Base-by-base conservation (phyloP, 306 rosid genomes). In the Calophaca sinica region DNA sequence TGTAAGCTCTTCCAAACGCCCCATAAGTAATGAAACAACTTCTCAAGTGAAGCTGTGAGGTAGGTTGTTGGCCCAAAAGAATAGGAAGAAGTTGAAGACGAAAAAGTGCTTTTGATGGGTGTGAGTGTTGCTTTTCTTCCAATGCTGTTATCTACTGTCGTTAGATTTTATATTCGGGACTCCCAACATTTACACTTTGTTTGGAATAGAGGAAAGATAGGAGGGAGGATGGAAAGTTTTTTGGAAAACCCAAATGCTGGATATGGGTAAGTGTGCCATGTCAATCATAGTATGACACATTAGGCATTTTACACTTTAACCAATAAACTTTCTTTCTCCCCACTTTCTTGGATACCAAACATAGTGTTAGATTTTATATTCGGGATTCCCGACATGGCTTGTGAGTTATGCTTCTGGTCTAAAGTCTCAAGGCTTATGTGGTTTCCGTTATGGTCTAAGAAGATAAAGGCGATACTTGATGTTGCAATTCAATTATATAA, bases 401-500 rank as follows among this genome's bases (percentile, higher is more conserved):
- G 70, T 42, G 20, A 9, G 52, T 64, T 26, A 3, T 20, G 15
- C 31, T 54, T 53, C 44, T 32, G 44, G 33, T 32, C 9, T 44
- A 6, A 11, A 35, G 53, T 49, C 8, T 35, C 44, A 33, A 35
- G 66, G 51, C 9, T 62, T 46, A 0, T 9, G 38, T 5, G 59
- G 38, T 74, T 62, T 74, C 12, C 31, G 8, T 39, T 36, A 6
- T 36, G 53, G 66, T 62, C 15, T 55, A 9, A n/a, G 65, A 51
- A 32, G 60, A 64, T 26, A 26, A 66, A 66, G 29, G 60, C n/a
- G 10, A 14, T 55, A 55, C 38, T 55, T 9, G 51, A 20, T 63
- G 2, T 9, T 41, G 9, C 13, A 15, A 41, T 42, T 20, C 53
- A 64, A 42, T 64, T 64, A 5, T 64, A 41, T 42, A 41, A 20